Base-by-base conservation (phyloP, 768 basidiomycete species). In the Naganishia randhawae region DNA sequence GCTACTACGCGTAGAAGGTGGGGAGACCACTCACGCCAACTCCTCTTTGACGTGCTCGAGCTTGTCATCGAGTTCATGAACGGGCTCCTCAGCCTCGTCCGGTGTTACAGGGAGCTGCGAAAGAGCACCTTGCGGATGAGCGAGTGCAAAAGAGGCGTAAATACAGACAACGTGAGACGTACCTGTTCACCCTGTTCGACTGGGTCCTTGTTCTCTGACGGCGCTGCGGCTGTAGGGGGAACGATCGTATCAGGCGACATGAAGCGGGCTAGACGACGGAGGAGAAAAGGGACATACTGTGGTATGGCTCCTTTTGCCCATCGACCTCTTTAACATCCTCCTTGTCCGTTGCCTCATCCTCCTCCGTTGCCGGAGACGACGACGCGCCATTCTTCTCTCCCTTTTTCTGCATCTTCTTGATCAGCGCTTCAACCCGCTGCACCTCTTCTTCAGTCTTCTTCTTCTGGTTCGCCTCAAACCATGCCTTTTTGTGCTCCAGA, bases 391-490 rank as follows among this genome's bases (percentile, higher is more conserved):
- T 70, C 72, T 45, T 39, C 10, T 25, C 65, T 67, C 37, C 71
- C 74, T 80, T 80, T 73, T 80, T 80, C 66, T 74, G 71, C 70
- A 80, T 70, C 69, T 78, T 78, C 17, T 73, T 71, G 27, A 80
- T 74, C 31, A 77, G 65, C 61, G 75, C 74, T 66, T 80, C 78
- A 9, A 80, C 77, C 35, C 77, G 69, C 61, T 75, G 76, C 50
- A 80, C 74, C 68, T 80, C 78, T 45, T 76, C 77, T 71, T 78
- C 76, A 57, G 80, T 81, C 71, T 77, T 79, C 29, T 73, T 61
- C 31, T 85, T 85, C 80, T 94, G 92, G 81, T 98, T 98, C 35
- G 90, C 94, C 78, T 89, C 87, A 75, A 87, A 96, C 92, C 93
- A 98, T 27, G 87, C 84, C 82, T 93, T 93, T 85, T 98, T 99